A percentile compares a stretch with the other conserved stretches of the same genome.
phyloP scores from a whole-genome alignment of 345 rosid genomes.

The Arabidopsis suecica region DNA sequence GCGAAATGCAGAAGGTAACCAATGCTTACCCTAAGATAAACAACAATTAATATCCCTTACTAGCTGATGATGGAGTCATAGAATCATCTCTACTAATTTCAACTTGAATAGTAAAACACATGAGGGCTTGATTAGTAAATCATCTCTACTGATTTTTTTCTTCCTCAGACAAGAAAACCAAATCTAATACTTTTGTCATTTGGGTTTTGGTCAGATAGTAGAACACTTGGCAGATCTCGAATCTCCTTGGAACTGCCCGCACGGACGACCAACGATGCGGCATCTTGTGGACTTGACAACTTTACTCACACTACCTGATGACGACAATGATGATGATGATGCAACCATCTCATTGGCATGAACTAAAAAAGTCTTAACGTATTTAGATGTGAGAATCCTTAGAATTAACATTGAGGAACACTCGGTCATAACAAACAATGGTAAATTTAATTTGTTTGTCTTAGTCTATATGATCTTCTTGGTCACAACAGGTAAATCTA shows the following conservation, averaged over 20 bases:
- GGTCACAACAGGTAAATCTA: constrained; percentile 5
- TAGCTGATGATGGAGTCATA: background rate
- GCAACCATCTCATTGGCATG: constrained; percentile 26
- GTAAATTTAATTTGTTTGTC: constrained; percentile 4
- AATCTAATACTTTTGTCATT: background rate
- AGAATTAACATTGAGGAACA: constrained; percentile 3
- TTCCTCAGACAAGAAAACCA: background rate
- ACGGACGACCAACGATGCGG: constrained; percentile 98
- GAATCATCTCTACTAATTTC: background rate
- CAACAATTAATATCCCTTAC: background rate
- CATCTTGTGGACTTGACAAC: constrained; percentile 85
- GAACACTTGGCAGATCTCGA: constrained; percentile 77
- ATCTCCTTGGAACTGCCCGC: constrained; percentile 99
- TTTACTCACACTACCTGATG: constrained; percentile 46
- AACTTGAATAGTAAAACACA: background rate
- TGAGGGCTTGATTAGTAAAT: too few species aligned
- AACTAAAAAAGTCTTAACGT: constrained; percentile 11
- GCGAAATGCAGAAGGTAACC: constrained; percentile 87
- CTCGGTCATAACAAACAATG: background rate
- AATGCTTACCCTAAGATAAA: background rate
- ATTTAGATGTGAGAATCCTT: constrained; percentile 8
- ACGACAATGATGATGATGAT: constrained; percentile 27
- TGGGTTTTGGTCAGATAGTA: constrained; percentile 59
- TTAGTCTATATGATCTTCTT: constrained; percentile 6
- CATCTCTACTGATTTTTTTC: background rate